Evolutionary conservation across 345 rosid genomes (phyloP), one percentile per base, ranked within the genome.

Genomic region (Corymbia maculata): DNA sequence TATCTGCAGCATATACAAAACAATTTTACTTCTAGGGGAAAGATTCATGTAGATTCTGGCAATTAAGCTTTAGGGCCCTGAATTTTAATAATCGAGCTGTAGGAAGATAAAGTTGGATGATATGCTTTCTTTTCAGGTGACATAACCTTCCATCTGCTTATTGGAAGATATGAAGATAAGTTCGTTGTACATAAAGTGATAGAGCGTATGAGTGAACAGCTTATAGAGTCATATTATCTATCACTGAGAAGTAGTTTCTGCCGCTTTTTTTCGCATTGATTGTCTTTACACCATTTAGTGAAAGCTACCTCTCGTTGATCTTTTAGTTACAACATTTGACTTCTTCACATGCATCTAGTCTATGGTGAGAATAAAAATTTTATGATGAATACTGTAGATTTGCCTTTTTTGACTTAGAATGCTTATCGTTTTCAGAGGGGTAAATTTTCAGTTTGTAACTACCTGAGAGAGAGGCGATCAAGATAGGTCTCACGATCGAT

Each of bases 401-500:
- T 42, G 45, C 84, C 84, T 75, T 75, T 75, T 75, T 75, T 75
- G 84, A 75, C 84, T 42, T 61, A 61, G 68, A 36, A 42, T 75
- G 84, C 49, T 75, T 75, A 75, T 75, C 49, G 8, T 36, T 75
- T 36, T 75, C 84, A 75, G 49, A 42, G 42, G 49, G 84, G 15
- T 42, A 75, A 44, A 42, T 10, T 75, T 75, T 42, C 84, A 75
- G 49, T 75, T 75, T 6, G 49, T 75, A 44, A 42, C 84, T 75
- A 75, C 84, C 84, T 75, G 49, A 75, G 84, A 42, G 84, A 75
- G 84, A 75, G 98, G 87, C 98, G 96, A 89, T 97, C 99, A 50
- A 97, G 96, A 88, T 97, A 97, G 70, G 99, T 96, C 93, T 96
- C 98, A 7, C 98, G 99, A 61, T 97, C 97, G 84, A 97, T 95